Base-by-base conservation (phyloP, 1,284 basidiomycete genomes). In the Puccinia coronata region DNA sequence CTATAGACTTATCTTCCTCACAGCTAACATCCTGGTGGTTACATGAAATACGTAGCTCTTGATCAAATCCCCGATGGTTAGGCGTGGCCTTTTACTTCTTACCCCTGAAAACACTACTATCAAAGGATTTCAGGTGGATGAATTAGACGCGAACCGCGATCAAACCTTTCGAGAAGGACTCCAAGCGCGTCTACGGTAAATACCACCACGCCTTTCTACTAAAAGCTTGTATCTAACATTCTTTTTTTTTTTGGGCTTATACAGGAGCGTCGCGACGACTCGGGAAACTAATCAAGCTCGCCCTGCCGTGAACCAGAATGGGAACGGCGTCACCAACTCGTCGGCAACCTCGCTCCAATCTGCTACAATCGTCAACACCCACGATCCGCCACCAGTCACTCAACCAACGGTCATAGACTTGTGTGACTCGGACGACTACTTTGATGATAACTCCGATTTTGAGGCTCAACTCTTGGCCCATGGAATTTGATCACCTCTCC, bases 91-190 rank as follows among this genome's bases (percentile, higher is more conserved):
- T 1, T 57, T 84, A 65, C 79, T 84, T 20, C 77, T 84, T 34
- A 82, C 81, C 12, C 80, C 83, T 0, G 25, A 80, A 11, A 83
- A 83, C 72, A 83, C 82, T 47, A 47, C 55, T 2, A 79, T 83
- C 49, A 84, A 84, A 80, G 83, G 83, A 3, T 61, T 71, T 41
- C 70, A 80, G 53, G 82, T 84, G 41, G 82, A 84, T 57, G 83
- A 84, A 76, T 61, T 82, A 23, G 80, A 83, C 16, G 47, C 49
- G 1, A 71, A 77, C 16, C 49, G 59, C 0, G 82, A 83, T 69
- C 76, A 74, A 79, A 47, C 34, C 20, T 55, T 84, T 47, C 83
- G 83, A 51, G 82, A 82, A 55, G 20, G 41, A 14, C 72, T 83
- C 9, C 57, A 83, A 2, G 39, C 31, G 16, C 59, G 82, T 18